phyloP scores from a whole-genome alignment of 2,329 filamentous ascomycete genomes.

The Magnaporthiopsis incrustans region DNA sequence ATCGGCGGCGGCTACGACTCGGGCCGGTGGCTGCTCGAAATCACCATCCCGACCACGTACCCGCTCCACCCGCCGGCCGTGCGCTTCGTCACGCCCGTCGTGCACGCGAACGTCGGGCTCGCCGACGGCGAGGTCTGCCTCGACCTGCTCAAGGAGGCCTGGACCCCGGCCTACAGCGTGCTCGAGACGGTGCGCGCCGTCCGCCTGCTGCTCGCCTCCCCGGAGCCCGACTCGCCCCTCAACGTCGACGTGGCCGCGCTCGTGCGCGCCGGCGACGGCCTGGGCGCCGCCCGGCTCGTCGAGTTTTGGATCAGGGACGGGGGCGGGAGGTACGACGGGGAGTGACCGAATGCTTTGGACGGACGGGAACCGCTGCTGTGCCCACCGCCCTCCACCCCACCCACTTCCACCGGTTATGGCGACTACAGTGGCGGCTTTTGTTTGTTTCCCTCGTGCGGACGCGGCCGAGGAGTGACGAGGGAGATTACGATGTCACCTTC shows the following conservation, averaged over 20 bases:
- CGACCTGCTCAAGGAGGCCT: slow-evolving; percentile 70
- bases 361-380: no score
- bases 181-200: slow-evolving; percentile 65
- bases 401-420: no score
- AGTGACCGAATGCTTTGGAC: slow-evolving; percentile 16
- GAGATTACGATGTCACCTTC: neutral
- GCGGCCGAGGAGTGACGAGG: neutral
- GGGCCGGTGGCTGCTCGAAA: slow-evolving; percentile 76
- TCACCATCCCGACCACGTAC: slow-evolving; percentile 70
- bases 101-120: slow-evolving; percentile 70
- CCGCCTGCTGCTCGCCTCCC: slow-evolving; percentile 58
- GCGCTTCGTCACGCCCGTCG: slow-evolving; percentile 72
- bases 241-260: slow-evolving; percentile 73
- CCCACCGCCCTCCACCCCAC: no score
- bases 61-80: slow-evolving; percentile 72
- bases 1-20: slow-evolving; percentile 48
- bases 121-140: slow-evolving; percentile 86
- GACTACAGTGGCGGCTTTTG: no score
- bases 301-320: slow-evolving; percentile 54
- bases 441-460: neutral
- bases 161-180: slow-evolving; percentile 82
- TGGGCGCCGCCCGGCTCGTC: slow-evolving; percentile 63
- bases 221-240: slow-evolving; percentile 66
- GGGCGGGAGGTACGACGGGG: slow-evolving; percentile 38
- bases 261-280: slow-evolving; percentile 56